These are phyloP conservation scores for Gliomastix tumulicola DNA, from an alignment of 2,329 filamentous ascomycete genomes.

Conservation along the genomic window DNA sequence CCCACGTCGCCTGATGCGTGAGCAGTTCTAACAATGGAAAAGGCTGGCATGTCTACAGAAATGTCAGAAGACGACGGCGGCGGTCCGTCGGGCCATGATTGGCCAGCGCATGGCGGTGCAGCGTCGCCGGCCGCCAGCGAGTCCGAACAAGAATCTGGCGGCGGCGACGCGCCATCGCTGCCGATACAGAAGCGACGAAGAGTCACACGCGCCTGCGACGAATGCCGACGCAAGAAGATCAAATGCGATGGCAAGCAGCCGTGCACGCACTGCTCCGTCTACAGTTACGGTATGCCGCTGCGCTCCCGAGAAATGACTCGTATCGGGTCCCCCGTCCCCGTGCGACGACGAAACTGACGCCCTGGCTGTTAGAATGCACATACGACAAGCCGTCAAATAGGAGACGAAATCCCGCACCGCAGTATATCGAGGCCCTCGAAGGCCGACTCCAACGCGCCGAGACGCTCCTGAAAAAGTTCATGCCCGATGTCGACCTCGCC, in stretches of 20 bases:
- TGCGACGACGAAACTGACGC: not conserved
- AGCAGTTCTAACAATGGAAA: constrained; percentile 10
- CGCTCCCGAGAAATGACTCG: too few relatives aligned
- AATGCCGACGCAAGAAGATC: constrained; percentile 80
- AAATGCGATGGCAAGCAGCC: constrained; percentile 84
- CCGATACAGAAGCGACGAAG: constrained; percentile 71
- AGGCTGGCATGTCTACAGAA: constrained; percentile 21
- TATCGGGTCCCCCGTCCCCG: constrained; percentile 1
- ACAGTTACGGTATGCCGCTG: constrained; percentile 93
- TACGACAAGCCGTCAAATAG: constrained; percentile 94
- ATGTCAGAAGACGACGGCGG: constrained; percentile 37
- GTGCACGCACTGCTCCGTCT: constrained; percentile 94
- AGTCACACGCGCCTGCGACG: constrained; percentile 75
- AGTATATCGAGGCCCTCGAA: constrained; percentile 88
- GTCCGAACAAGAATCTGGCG: constrained; percentile 32
- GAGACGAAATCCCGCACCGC: constrained; percentile 80
- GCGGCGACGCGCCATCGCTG: constrained; percentile 29
- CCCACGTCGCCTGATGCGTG: too few relatives aligned
- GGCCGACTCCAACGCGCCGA: constrained; percentile 77
- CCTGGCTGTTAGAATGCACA: constrained; percentile 77
- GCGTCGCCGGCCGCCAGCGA: constrained; percentile 34
- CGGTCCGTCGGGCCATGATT: constrained; percentile 23
- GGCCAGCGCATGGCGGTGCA: constrained; percentile 18
- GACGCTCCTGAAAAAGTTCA: constrained; percentile 67
- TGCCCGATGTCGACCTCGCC: constrained; percentile 78